Evolutionary conservation across 257 asterid species (phyloP).

Genomic region (Thymus quinquecostatus): DNA sequence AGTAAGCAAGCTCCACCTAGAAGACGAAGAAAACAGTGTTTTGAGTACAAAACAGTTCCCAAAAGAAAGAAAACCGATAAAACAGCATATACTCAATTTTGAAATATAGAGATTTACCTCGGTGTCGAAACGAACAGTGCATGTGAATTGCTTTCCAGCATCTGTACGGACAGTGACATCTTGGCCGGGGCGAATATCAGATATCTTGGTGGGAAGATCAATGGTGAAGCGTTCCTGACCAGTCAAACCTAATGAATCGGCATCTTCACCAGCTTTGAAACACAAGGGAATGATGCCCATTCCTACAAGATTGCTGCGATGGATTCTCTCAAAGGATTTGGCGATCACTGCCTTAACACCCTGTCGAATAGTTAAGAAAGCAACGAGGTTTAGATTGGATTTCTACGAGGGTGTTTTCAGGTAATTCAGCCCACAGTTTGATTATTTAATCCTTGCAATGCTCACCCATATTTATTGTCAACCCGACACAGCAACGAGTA

Average conservation of each 20-base stretch:
- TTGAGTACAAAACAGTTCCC: background rate
- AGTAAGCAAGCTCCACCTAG: slow-evolving; percentile 72
- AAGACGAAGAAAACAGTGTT: background rate
- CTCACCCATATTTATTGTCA: background rate
- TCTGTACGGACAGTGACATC: slow-evolving; percentile 73
- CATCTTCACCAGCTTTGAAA: slow-evolving; percentile 96
- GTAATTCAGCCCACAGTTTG: background rate
- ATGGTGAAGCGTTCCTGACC: slow-evolving; percentile 90
- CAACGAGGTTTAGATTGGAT: background rate
- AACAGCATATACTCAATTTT: background rate
- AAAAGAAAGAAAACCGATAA: background rate
- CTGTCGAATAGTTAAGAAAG: slow-evolving; percentile 35
- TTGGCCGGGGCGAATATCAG: slow-evolving; percentile 93
- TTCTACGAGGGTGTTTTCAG: background rate
- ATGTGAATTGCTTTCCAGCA: slow-evolving; percentile 78
- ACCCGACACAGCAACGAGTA: background rate
- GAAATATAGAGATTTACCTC: slow-evolving; percentile 54
- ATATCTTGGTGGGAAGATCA: slow-evolving; percentile 76
- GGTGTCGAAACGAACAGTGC: slow-evolving; percentile 87
- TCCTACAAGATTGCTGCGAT: slow-evolving; percentile 93
- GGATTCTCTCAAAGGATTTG: slow-evolving; percentile 93
- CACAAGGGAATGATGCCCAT: slow-evolving; percentile 96
- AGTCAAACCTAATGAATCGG: slow-evolving; percentile 83
- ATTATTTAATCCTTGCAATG: background rate
- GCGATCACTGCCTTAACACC: slow-evolving; percentile 98